These are phyloP conservation scores for Aegilops sharonensis DNA, from an alignment of 176 grass and related monocot genomes.

Conservation along the genomic window DNA sequence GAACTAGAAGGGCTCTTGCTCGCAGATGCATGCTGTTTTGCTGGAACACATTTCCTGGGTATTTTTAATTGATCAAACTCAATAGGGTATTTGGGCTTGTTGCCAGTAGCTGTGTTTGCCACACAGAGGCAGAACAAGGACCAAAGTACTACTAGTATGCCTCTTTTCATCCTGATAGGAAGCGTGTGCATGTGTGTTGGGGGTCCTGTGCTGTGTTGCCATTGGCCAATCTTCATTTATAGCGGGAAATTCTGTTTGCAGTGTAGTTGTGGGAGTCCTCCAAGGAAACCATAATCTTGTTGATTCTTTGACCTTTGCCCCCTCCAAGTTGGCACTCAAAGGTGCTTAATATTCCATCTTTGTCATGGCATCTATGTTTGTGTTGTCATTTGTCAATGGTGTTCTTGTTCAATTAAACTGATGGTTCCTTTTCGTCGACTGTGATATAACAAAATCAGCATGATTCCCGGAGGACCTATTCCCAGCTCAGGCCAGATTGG, in stretches of 20 bases:
- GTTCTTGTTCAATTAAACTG: conserved; percentile 25
- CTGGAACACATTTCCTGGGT: conserved; percentile 30
- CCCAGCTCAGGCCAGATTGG: conserved; percentile 24
- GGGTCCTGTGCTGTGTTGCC: conserved; percentile 37
- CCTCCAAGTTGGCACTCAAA: conserved; percentile 41
- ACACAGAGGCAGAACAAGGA: conserved; percentile 44
- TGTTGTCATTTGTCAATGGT: conserved; percentile 23
- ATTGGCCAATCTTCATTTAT: conserved; percentile 59
- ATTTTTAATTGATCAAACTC: conserved; percentile 29
- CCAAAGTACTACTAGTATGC: conserved; percentile 43
- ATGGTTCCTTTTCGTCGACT: conserved; percentile 35
- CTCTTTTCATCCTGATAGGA: conserved; percentile 55
- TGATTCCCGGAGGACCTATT: conserved; percentile 28
- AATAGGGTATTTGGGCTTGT: conserved; percentile 33
- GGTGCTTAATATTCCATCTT: conserved; percentile 30
- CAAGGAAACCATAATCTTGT: conserved; percentile 47
- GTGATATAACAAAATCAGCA: conserved; percentile 37
- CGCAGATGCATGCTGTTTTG: conserved; percentile 8
- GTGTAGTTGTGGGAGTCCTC: conserved; percentile 29
- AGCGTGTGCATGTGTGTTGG: conserved; percentile 42
- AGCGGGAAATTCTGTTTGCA: conserved; percentile 35
- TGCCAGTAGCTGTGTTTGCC: conserved; percentile 21
- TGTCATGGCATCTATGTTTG: conserved; percentile 35
- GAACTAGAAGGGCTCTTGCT: conserved; percentile 17
- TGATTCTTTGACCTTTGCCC: conserved; percentile 43